Evolutionary conservation across 2,329 filamentous ascomycete species (phyloP), one percentile per base, ranked within the genome.

Genomic region (Paradendryphiella salina): DNA sequence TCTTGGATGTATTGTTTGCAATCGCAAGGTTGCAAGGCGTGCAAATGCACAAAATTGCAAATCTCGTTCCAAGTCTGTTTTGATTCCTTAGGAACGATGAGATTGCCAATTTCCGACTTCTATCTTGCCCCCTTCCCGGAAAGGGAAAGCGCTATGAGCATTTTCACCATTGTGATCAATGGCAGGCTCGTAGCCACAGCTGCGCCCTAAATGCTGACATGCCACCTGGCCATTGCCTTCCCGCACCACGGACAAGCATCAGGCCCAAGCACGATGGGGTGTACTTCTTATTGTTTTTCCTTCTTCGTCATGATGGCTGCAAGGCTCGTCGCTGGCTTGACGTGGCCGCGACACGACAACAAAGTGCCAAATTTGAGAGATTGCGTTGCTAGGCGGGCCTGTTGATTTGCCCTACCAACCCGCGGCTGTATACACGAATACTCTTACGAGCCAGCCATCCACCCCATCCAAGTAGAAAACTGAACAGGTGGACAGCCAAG

Each of bases 11-110:
- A 48, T 48, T 40, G 41, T 46, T 34, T 49, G 40, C 45, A 33
- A 20, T 46, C 21, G 41, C 49, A 48, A 42, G 41, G 47, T 55
- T 36, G 43, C 14, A 20, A 51, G 38, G 43, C 32, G 35, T 31
- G 39, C 31, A 26, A 36, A n/a, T 21, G 40, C 26, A 45, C 48
- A 53, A 54, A 45, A 56, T 54, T 54, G 46, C 50, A 42, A 54
- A 54, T 56, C 46, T 54, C 43, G 50, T 50, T 56, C 43, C 52
- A 44, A 32, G 29, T 54, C 42, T 53, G 53, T 50, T 56, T 50
- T 46, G 37, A 41, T 34, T 41, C 38, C 28, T 37, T 20, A 41
- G 35, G 26, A 36, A 44, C 29, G 42, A 38, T 39, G 50, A 56
- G 44, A 56, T 56, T 56, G 50, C 34, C 50, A 54, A 56, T 56